These are phyloP conservation scores for Auriscalpium orientale DNA, from an alignment of 768 basidiomycete genomes.

Conservation along the genomic window DNA sequence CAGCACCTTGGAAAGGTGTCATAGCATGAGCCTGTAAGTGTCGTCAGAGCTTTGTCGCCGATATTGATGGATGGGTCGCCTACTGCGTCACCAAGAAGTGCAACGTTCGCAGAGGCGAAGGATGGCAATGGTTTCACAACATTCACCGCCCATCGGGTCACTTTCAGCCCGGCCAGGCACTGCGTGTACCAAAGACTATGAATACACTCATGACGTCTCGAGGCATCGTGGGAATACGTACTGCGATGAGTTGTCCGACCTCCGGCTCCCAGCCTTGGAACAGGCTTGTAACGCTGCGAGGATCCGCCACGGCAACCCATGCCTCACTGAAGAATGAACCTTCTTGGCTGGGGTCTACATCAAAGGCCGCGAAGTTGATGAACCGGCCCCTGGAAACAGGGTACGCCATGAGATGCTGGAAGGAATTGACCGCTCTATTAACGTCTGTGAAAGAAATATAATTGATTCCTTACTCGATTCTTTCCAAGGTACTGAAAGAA, in stretches of 20 bases:
- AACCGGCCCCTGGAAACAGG: conserved; percentile 49
- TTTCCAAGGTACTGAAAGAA: conserved; percentile 45
- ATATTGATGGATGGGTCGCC: not conserved
- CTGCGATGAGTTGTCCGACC: conserved; percentile 38
- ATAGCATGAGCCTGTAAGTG: conserved; percentile 27
- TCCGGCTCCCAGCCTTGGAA: conserved; percentile 7
- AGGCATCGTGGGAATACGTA: conserved; percentile 19
- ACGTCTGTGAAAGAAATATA: conserved; percentile 22
- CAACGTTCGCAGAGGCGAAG: conserved; percentile 46
- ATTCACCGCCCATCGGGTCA: conserved; percentile 57
- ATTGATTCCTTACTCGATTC: conserved; percentile 27
- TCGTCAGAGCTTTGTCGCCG: not conserved
- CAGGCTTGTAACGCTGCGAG: not conserved
- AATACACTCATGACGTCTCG: not conserved
- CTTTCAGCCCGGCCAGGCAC: conserved; percentile 2
- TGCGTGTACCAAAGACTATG: not conserved
- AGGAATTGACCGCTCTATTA: not conserved
- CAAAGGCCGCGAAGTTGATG: conserved; percentile 35
- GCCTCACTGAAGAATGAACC: not conserved
- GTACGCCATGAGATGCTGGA: conserved; percentile 55
- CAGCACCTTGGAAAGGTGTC: conserved; percentile 36
- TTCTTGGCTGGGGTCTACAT: conserved; percentile 2
- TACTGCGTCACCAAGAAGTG: conserved; percentile 35
- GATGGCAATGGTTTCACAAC: conserved; percentile 43
- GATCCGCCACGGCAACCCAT: conserved; percentile 4